Conservation (phyloP, 2,329 filamentous ascomycete species). For the Colletotrichum zoysiae region DNA sequence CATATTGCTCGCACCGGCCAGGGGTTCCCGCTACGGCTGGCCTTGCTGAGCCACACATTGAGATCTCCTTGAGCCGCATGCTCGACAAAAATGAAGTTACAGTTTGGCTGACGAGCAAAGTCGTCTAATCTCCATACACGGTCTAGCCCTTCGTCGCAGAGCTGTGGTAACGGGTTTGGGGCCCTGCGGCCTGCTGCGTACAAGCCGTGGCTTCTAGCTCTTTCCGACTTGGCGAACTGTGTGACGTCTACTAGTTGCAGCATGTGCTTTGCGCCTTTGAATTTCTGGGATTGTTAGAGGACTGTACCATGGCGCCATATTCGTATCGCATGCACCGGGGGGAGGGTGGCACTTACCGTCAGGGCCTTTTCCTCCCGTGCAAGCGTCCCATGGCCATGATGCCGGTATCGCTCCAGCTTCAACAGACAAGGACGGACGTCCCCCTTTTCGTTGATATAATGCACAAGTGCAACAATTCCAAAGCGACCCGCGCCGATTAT, state of each 20-base stretch:
- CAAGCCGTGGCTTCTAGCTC: background rate
- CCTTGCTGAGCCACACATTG: conserved; percentile 34
- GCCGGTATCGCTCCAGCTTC: conserved; percentile 25
- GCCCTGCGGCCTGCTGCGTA: background rate
- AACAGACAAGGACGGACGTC: conserved; percentile 14
- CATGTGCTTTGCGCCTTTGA: conserved; percentile 46
- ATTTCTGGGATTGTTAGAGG: conserved; percentile 42
- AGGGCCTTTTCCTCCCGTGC: conserved; percentile 32
- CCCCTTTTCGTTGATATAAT: background rate
- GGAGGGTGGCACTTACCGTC: conserved; percentile 5
- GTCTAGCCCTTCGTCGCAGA: conserved; percentile 2
- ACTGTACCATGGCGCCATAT: no score
- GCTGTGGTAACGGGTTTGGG: background rate
- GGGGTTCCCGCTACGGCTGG: conserved; percentile 12
- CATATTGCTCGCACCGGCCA: conserved; percentile 37
- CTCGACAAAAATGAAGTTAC: conserved; percentile 46
- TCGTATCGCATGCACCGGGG: background rate
- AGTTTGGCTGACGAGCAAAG: conserved; percentile 22
- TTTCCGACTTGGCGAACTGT: conserved; percentile 21
- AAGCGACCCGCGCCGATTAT: conserved; percentile 47
- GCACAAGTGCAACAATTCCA: conserved; percentile 45
- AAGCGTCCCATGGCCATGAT: background rate
- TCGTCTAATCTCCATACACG: conserved; percentile 11
- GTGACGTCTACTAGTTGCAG: conserved; percentile 47
- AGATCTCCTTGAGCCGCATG: conserved; percentile 45